Evolutionary conservation across 805 yeast genomes (phyloP).

Genomic region (Pichia gijzeniarum): DNA sequence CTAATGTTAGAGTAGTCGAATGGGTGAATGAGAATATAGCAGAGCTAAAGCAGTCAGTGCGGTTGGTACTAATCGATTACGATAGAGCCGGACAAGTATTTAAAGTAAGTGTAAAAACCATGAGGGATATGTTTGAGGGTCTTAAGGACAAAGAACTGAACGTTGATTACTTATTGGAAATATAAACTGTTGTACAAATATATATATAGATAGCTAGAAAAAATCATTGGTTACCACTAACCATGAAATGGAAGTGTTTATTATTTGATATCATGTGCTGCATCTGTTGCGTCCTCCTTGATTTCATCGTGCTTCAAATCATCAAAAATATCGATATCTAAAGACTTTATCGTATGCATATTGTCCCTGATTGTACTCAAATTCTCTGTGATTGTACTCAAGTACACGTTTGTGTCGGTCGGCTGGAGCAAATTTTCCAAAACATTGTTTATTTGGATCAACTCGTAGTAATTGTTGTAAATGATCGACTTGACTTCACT

Average conservation of each 20-base stretch:
- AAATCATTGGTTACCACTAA: slow-evolving; percentile 6
- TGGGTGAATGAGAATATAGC: slow-evolving; percentile 69
- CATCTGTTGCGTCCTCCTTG: not conserved
- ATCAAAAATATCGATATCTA: slow-evolving; percentile 13
- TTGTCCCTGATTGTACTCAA: slow-evolving; percentile 22
- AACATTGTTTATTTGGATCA: slow-evolving; percentile 59
- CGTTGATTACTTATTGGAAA: slow-evolving; percentile 55
- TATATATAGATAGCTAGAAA: not conserved
- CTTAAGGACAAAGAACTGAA: slow-evolving; percentile 64
- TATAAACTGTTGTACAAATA: slow-evolving; percentile 2
- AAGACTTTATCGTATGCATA: slow-evolving; percentile 4
- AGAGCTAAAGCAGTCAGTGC: slow-evolving; percentile 50
- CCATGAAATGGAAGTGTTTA: not conserved
- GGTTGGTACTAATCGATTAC: slow-evolving; percentile 62
- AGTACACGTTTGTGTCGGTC: slow-evolving; percentile 16
- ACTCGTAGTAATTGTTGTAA: slow-evolving; percentile 69
- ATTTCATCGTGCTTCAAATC: not conserved
- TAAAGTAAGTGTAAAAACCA: slow-evolving; percentile 46
- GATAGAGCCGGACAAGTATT: slow-evolving; percentile 47
- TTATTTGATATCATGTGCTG: not conserved
- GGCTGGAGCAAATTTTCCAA: slow-evolving; percentile 32
- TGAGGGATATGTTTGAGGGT: slow-evolving; percentile 54
- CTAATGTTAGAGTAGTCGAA: slow-evolving; percentile 43
- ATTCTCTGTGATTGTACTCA: slow-evolving; percentile 19
- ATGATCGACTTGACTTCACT: slow-evolving; percentile 63